Base-by-base conservation (phyloP, 2,329 filamentous ascomycete genomes). In the Huntiella abstrusa region DNA sequence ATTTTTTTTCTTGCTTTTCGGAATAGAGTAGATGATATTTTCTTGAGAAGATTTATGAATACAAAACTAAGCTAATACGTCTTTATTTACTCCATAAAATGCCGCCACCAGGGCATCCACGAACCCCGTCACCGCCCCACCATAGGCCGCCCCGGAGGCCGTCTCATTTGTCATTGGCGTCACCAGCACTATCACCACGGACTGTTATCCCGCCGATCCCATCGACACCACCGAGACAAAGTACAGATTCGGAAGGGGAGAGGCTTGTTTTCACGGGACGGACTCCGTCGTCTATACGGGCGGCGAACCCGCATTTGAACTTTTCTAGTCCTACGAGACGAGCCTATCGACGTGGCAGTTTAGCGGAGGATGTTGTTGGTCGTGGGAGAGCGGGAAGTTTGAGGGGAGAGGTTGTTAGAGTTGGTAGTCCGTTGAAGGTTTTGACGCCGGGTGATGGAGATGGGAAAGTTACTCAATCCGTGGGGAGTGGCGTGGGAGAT, bases 261-360 rank as follows among this genome's bases (percentile, higher is more conserved):
- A 40, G 8, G 8, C 22, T 28, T 28, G 22, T 28, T 28, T 28
- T 28, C 8, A 28, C 22, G 8, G 22, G 22, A 28, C 22, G 22
- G 4, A 10, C 45, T 5, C 28, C 39, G 4, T 43, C 45, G n/a
- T 43, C 45, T 5, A 42, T 47, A n/a, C 39, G 45, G n/a, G 45
- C 39, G n/a, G 39, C 45, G 33, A 47, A 47, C 34, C 33, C 39
- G 15, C 33, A 47, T 38, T 35, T 47, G 8, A 41, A 13, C n/a
- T 41, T 41, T n/a, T 11, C 40, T 6, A 32, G 19, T n/a, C 22
- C 40, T 13, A 13, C 22, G 40, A 13, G 37, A 11, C 22, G 22
- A 10, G 22, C 22, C 6, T 28, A 28, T 41, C 19, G 19, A 7
- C 40, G 15, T 13, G 22, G 19, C 12, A 4, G 19, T 16, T 13